Percentiles rank a stretch among this genome's conserved stretches.
These are phyloP conservation scores for Suhomyces faveliae DNA, from an alignment of 805 yeast species.

Conservation along the genomic window DNA sequence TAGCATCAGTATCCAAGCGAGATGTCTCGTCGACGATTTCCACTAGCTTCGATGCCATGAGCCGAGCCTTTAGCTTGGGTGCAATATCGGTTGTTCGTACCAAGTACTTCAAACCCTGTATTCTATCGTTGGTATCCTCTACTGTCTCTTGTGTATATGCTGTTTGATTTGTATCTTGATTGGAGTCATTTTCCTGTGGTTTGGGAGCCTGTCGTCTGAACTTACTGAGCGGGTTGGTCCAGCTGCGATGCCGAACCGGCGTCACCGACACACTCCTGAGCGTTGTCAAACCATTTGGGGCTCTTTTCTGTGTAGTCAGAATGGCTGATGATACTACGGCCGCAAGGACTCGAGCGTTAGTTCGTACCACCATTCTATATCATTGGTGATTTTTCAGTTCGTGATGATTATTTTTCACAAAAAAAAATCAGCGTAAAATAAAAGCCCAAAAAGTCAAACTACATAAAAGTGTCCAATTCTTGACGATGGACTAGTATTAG, in stretches of 20 bases:
- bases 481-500: too few relatives aligned
- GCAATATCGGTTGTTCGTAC: constrained; percentile 28
- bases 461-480: too few relatives aligned
- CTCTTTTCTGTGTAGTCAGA: not conserved
- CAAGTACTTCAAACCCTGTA: constrained; percentile 23
- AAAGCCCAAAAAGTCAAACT: not conserved
- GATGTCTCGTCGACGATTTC: constrained; percentile 13
- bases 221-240: constrained; percentile 19
- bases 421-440: not conserved
- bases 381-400: not conserved
- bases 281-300: not conserved
- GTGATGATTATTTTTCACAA: not conserved
- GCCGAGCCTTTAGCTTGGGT: constrained; percentile 14
- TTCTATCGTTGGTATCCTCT: constrained; percentile 2
- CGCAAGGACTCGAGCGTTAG: not conserved
- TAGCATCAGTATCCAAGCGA: constrained; percentile 9
- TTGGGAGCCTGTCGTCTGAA: constrained; percentile 4
- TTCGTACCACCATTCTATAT: constrained; percentile 1
- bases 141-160: not conserved
- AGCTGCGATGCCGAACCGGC: constrained; percentile 6
- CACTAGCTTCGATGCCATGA: constrained; percentile 19
- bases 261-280: not conserved
- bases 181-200: not conserved
- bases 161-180: not conserved
- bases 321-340: not conserved